These are phyloP conservation scores for Tremella yokohamensis DNA, from an alignment of 768 basidiomycete genomes.

Conservation along the genomic window DNA sequence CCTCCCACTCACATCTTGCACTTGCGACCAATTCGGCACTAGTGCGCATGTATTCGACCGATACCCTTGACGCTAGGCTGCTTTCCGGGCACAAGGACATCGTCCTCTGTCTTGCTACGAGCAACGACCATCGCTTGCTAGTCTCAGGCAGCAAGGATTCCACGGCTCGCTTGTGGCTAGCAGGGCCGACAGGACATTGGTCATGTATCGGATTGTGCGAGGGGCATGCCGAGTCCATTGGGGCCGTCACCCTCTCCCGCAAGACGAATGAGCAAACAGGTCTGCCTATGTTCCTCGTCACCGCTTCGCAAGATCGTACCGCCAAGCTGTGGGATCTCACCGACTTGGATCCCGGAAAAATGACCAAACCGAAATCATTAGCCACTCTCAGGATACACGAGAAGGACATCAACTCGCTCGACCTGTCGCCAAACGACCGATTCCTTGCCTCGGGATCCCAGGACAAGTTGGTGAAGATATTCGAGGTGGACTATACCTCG, in stretches of 20 bases:
- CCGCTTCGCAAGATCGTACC: constrained; percentile 93
- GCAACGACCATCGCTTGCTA: constrained; percentile 66
- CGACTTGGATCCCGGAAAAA: constrained; percentile 53
- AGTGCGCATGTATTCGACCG: constrained; percentile 78
- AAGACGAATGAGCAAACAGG: constrained; percentile 42
- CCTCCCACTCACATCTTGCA: constrained; percentile 70
- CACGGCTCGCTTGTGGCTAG: constrained; percentile 76
- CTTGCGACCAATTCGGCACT: constrained; percentile 97
- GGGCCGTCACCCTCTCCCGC: constrained; percentile 79
- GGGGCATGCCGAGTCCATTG: constrained; percentile 90
- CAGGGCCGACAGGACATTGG: constrained; percentile 57
- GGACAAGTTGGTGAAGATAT: constrained; percentile 90
- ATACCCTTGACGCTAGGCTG: constrained; percentile 74
- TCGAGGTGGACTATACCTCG: constrained; percentile 63
- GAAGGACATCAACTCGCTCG: constrained; percentile 96
- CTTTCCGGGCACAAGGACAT: constrained; percentile 87
- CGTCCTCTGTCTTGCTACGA: constrained; percentile 76
- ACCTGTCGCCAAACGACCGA: constrained; percentile 82
- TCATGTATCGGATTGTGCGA: constrained; percentile 80
- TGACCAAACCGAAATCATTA: constrained; percentile 65
- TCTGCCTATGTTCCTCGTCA: constrained; percentile 69
- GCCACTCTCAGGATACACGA: constrained; percentile 89
- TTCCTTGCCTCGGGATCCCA: constrained; percentile 91
- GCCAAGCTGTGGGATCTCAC: constrained; percentile 98
- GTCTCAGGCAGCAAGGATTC: constrained; percentile 90